Conservation (phyloP, 139 green algal genomes). For the Zygnema cylindricum region DNA sequence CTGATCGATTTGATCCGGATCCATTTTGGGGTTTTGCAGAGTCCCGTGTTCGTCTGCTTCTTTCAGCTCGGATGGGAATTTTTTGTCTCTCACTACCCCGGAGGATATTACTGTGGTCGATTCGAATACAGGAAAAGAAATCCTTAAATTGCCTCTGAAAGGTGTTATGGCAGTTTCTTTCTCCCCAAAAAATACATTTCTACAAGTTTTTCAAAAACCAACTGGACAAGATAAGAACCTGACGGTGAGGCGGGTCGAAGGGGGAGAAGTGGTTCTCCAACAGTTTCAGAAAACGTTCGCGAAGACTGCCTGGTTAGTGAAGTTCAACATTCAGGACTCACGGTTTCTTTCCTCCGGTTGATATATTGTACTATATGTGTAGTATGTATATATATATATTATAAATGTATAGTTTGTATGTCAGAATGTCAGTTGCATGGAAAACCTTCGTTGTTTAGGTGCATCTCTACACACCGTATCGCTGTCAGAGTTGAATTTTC, state of each 20-base stretch:
- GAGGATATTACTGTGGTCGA: conserved; percentile 32
- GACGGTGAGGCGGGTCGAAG: conserved; percentile 72
- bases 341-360: neutral
- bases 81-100: conserved; percentile 17
- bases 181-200: conserved; percentile 41
- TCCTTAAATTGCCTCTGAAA: conserved; percentile 1
- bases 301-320: conserved; percentile 33
- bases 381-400: too few relatives aligned
- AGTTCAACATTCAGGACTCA: neutral
- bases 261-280: conserved; percentile 60
- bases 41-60: conserved; percentile 19
- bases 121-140: conserved; percentile 12
- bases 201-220: conserved; percentile 74
- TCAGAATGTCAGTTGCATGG: too few relatives aligned
- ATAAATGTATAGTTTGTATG: too few relatives aligned
- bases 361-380: too few relatives aligned
- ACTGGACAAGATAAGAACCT: conserved; percentile 73
- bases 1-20: too few relatives aligned
- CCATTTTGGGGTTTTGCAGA: too few relatives aligned
- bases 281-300: conserved; percentile 61
- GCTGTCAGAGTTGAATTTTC: too few relatives aligned
- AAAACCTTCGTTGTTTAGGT: too few relatives aligned
- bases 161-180: conserved; percentile 5
- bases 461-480: too few relatives aligned
- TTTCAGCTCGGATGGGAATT: conserved; percentile 39